Percentiles rank a stretch among this genome's conserved stretches.
phyloP scores from a whole-genome alignment of 1,139 yeast genomes.

The Pichia sp. region DNA sequence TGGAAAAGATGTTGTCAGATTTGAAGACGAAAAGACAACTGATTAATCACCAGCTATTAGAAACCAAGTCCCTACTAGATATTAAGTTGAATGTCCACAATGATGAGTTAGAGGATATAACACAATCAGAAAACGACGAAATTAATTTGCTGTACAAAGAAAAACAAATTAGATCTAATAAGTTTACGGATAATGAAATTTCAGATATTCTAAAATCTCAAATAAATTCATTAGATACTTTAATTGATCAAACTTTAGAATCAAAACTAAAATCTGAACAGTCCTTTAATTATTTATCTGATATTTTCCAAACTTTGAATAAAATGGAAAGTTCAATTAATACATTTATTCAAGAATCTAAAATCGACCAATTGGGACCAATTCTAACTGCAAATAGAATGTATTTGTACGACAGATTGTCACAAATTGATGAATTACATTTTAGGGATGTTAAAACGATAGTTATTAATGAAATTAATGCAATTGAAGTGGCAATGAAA shows the following conservation, averaged over 20 bases:
- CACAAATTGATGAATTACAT: conserved; percentile 14
- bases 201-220: conserved; percentile 28
- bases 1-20: conserved; percentile 36
- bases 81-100: conserved; percentile 23
- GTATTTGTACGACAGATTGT: conserved; percentile 15
- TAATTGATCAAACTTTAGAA: conserved; percentile 17
- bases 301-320: conserved; percentile 29
- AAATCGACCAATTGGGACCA: conserved; percentile 19
- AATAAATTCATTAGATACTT: conserved; percentile 26
- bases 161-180: conserved; percentile 9
- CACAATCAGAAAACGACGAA: conserved; percentile 16
- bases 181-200: conserved; percentile 12
- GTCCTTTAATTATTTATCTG: conserved; percentile 35
- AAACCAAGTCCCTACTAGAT: conserved; percentile 35
- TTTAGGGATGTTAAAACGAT: conserved; percentile 20
- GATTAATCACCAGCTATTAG: conserved; percentile 39
- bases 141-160: conserved; percentile 14
- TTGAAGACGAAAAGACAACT: conserved; percentile 36
- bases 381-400: conserved; percentile 16
- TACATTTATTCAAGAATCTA: conserved; percentile 16
- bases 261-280: conserved; percentile 25
- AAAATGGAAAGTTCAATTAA: conserved; percentile 24
- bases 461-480: conserved; percentile 27
- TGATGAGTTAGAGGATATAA: conserved; percentile 18
- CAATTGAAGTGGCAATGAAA: conserved; percentile 25